phyloP scores from a whole-genome alignment of 352 stramenopile genomes.

The Globisporangium mamillatum region DNA sequence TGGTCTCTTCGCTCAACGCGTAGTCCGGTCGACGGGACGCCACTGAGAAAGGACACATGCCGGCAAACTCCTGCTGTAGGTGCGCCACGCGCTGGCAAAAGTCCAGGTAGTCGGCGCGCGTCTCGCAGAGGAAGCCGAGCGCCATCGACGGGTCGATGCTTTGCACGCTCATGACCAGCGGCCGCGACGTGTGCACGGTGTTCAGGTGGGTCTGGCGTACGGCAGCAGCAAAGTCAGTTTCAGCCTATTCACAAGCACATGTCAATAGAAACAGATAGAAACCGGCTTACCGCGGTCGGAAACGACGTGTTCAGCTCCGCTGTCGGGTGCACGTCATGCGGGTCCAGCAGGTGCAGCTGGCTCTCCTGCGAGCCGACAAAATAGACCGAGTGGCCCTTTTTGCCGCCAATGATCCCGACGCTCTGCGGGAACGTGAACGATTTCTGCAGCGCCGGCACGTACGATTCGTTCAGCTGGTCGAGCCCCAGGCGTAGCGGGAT shows the following conservation, averaged over 20 bases:
- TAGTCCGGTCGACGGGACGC: conserved; percentile 14
- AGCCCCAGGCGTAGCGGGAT: conserved; percentile 91
- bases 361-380: conserved; percentile 91
- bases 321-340: conserved; percentile 71
- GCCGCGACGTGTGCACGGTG: conserved; percentile 49
- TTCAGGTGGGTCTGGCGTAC: conserved; percentile 48
- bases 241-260: conserved; percentile 10
- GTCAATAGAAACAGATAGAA: not conserved
- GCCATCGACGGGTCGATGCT: conserved; percentile 93
- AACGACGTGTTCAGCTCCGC: conserved; percentile 71
- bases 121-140: conserved; percentile 91
- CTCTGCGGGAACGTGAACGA: conserved; percentile 91
- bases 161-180: conserved; percentile 78
- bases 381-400: conserved; percentile 93
- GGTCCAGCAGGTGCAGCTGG: conserved; percentile 80
- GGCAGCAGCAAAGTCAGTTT: not conserved
- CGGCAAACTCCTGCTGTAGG: conserved; percentile 1
- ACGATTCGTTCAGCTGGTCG: conserved; percentile 79
- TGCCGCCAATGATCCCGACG: conserved; percentile 93
- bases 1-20: conserved; percentile 10
- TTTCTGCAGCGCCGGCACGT: conserved; percentile 70
- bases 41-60: conserved; percentile 15
- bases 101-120: conserved; percentile 66
- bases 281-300: conserved; percentile 52
- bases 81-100: conserved; percentile 36